A percentile compares a stretch with the other conserved stretches of the same genome.
Conservation (phyloP, 345 rosid genomes). For the Euphorbia lathyris region DNA sequence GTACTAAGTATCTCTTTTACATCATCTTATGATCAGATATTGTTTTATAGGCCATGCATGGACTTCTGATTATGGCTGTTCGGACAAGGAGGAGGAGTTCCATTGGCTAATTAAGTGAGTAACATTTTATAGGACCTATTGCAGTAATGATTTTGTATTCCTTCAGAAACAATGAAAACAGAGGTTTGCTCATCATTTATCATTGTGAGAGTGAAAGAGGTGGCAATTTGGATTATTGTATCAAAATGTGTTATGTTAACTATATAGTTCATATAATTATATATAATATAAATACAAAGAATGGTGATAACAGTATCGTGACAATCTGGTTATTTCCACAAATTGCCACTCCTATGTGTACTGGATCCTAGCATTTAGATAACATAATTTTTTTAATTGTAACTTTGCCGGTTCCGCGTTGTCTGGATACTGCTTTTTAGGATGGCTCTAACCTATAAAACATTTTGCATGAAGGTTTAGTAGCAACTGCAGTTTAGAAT, state of each 20-base stretch:
- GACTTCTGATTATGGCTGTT: slow-evolving; percentile 86
- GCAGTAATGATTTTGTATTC: not conserved
- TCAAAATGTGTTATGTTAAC: too few species aligned
- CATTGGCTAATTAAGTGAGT: slow-evolving; percentile 88
- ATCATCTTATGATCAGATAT: slow-evolving; percentile 10
- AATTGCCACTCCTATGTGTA: too few species aligned
- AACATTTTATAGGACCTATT: not conserved
- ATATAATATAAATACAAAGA: too few species aligned
- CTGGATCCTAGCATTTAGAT: not conserved
- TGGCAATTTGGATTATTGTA: too few species aligned
- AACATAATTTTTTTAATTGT: not conserved
- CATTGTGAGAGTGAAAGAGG: not conserved
- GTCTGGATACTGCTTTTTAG: not conserved
- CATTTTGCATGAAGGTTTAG: not conserved
- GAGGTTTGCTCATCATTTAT: not conserved
- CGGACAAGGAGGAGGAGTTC: slow-evolving; percentile 86
- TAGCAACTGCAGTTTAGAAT: too few species aligned
- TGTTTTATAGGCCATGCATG: slow-evolving; percentile 75
- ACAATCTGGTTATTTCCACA: too few species aligned
- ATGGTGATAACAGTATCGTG: too few species aligned
- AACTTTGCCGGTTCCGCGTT: not conserved
- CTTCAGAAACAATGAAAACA: not conserved
- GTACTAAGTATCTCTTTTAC: not conserved
- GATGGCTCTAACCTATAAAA: not conserved
- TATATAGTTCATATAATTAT: too few species aligned